Evolutionary conservation across 2,329 filamentous ascomycete species (phyloP).

Genomic region (Scortechinia acanthostroma): DNA sequence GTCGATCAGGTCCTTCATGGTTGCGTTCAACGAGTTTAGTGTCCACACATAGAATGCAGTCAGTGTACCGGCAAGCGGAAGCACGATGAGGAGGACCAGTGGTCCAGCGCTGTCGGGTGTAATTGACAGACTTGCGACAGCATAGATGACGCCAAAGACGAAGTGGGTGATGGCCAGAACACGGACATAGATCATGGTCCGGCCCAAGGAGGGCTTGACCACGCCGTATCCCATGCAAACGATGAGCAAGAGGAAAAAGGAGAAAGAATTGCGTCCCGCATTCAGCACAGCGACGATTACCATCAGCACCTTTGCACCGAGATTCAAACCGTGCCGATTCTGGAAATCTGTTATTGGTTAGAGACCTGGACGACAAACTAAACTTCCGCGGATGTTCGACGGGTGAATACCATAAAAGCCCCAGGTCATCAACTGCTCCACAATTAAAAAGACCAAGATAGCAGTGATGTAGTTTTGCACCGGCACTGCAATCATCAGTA

Average conservation of each 20-base stretch:
- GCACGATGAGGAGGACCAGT: conserved; percentile 83
- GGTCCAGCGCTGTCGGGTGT: conserved; percentile 82
- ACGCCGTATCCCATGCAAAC: conserved; percentile 99
- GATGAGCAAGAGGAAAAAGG: conserved; percentile 93
- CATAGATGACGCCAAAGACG: conserved; percentile 87
- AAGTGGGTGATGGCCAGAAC: conserved; percentile 89
- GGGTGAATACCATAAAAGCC: conserved; percentile 74
- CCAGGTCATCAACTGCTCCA: conserved; percentile 98
- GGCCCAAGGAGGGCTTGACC: conserved; percentile 84
- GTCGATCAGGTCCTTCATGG: conserved; percentile 91
- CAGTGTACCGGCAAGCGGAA: conserved; percentile 82
- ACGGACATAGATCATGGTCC: conserved; percentile 89
- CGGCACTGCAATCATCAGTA: conserved; percentile 50
- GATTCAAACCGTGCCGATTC: conserved; percentile 79
- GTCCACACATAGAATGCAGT: conserved; percentile 99
- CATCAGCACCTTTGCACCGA: conserved; percentile 77
- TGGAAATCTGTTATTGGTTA: conserved; percentile 62
- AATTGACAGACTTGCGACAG: conserved; percentile 79
- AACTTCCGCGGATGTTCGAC: background rate
- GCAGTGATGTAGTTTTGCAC: conserved; percentile 99
- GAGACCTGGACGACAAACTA: background rate
- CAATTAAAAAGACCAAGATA: conserved; percentile 84
- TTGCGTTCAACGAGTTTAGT: conserved; percentile 85
- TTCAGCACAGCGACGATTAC: conserved; percentile 89
- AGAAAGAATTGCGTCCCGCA: conserved; percentile 91